Percentiles rank a stretch among this genome's conserved stretches.
These are phyloP conservation scores for Yamadazyma conglobata DNA, from an alignment of 1,139 yeast genomes.

Conservation along the genomic window DNA sequence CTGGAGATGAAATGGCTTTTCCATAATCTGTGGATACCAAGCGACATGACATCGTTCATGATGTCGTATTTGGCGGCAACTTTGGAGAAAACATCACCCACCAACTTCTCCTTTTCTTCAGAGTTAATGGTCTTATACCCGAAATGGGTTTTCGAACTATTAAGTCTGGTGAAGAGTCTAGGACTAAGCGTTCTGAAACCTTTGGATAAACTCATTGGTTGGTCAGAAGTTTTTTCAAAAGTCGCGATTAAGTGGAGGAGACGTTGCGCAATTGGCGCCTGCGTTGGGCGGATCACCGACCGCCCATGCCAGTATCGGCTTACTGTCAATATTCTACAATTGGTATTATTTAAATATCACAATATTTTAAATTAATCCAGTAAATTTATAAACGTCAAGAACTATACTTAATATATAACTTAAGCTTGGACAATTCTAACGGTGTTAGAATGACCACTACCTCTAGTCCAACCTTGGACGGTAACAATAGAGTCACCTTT, in stretches of 20 bases:
- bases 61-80: slow-evolving; percentile 93
- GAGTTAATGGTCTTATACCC: slow-evolving; percentile 85
- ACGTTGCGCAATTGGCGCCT: too few relatives aligned
- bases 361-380: too few relatives aligned
- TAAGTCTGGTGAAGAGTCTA: slow-evolving; percentile 3
- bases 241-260: too few relatives aligned
- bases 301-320: too few relatives aligned
- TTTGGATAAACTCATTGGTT: too few relatives aligned
- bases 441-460: slow-evolving; percentile 98
- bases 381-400: too few relatives aligned
- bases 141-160: slow-evolving; percentile 60
- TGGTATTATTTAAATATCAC: too few relatives aligned
- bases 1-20: slow-evolving; percentile 84
- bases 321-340: too few relatives aligned
- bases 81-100: slow-evolving; percentile 85
- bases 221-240: too few relatives aligned
- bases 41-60: slow-evolving; percentile 97
- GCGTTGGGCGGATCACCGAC: too few relatives aligned
- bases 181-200: too few relatives aligned
- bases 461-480: slow-evolving; percentile 99
- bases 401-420: too few relatives aligned
- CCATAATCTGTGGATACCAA: slow-evolving; percentile 95
- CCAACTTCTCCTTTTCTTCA: slow-evolving; percentile 80
- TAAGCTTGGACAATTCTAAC: slow-evolving; percentile 68
- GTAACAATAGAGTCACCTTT: slow-evolving; percentile 91